Evolutionary conservation across 2,329 filamentous ascomycete genomes (phyloP), one percentile per base, ranked within the genome.

Genomic region (Bipolaris sorokiniana): DNA sequence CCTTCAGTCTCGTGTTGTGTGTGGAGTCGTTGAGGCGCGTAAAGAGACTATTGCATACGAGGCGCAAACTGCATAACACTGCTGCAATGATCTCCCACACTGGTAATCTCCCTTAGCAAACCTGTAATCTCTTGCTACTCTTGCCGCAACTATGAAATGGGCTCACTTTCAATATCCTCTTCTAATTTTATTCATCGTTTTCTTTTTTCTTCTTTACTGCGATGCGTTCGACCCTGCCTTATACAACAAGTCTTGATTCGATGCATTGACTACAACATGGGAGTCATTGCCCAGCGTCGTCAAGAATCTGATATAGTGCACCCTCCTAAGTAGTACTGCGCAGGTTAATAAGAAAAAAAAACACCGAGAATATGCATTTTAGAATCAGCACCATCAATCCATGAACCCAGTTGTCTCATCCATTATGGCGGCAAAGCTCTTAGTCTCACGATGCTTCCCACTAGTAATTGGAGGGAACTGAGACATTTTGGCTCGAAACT

Each of bases 401-500:
- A 74, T 56, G 40, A 71, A 71, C 6, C 72, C 73, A 34, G 73
- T 58, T 1, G 71, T 74, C 48, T 74, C 71, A n/a, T 76, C 73
- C 73, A 76, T 75, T 15, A 76, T 69, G 0, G 66, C 68, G 4
- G 66, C 71, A 37, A 75, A 74, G 41, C 66, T 73, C 58, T 74
- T 74, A 22, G 70, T 74, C 54, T 75, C 71, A 5, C 72, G 66
- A 48, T 75, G 71, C 47, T 72, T 69, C 1, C 73, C 72, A 48
- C 72, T 74, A 2, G 73, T 75, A 7, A 71, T 51, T 9, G 73
- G 73, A 18, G 73, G 73, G 33, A 74, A 76, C 45, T 72, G 68
- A 0, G 71, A 54, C 71, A 74, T 74, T 37, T 67, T 70, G 1
- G 47, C 20, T 3, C 67, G 63, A 36, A 76, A 76, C 0, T 67